Evolutionary conservation across 2,329 filamentous ascomycete species (phyloP).

Genomic region (Colletotrichum tamarilloi): DNA sequence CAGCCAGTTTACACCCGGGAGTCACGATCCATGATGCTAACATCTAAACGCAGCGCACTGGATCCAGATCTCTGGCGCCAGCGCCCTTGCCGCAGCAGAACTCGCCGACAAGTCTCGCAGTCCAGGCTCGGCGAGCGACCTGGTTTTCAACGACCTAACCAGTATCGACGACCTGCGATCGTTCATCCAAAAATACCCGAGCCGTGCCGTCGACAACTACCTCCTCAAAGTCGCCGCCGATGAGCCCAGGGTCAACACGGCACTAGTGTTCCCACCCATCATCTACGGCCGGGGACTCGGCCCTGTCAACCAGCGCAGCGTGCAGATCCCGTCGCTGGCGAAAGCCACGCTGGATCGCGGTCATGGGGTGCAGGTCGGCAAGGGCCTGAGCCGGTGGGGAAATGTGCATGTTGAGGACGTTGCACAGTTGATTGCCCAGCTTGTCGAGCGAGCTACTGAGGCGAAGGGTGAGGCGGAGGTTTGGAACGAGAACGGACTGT

Average conservation of each 20-base stretch:
- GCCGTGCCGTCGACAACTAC: conserved; percentile 50
- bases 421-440: conserved; percentile 41
- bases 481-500: conserved; percentile 54
- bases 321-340: conserved; percentile 52
- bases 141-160: conserved; percentile 49
- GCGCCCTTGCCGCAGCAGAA: conserved; percentile 46
- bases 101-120: conserved; percentile 44
- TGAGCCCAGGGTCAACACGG: conserved; percentile 44
- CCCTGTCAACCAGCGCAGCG: conserved; percentile 50
- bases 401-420: conserved; percentile 50
- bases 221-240: conserved; percentile 44
- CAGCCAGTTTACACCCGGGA: too few species aligned
- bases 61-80: conserved; percentile 53
- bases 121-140: conserved; percentile 43
- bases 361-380: conserved; percentile 46
- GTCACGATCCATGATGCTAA: not conserved
- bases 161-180: conserved; percentile 41
- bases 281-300: conserved; percentile 54
- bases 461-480: conserved; percentile 37
- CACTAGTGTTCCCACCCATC: conserved; percentile 48
- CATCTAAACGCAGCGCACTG: conserved; percentile 25
- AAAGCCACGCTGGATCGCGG: conserved; percentile 46
- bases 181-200: conserved; percentile 42
- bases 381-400: conserved; percentile 48
- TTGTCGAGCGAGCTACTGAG: conserved; percentile 45